Base-by-base conservation (phyloP, 371 early-diverging fungal genomes). In the Globomyces sp. region DNA sequence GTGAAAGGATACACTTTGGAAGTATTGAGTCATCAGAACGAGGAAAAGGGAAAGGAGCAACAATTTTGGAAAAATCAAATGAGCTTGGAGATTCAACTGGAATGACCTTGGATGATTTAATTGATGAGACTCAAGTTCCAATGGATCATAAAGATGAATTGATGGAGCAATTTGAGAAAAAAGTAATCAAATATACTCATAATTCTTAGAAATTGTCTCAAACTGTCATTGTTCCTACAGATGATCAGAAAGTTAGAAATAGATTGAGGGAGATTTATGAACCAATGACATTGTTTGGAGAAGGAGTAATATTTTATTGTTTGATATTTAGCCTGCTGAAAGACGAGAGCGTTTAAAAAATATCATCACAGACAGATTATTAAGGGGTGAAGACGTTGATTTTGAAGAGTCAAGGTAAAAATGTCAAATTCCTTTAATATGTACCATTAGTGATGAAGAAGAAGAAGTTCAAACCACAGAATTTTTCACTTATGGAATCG, bases 231-330 rank as follows among this genome's bases (percentile, higher is more conserved):
- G 92, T 96, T 0, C 98, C 98, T 4, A 98, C 98, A 2, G 92
- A 93, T 59, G 98, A 98, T 75, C 71, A 71, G 8, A 81, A 87
- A 58, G 97, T 98, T 36, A 77, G 91, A 24, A 79, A 78, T 44
- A 76, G 83, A 61, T 81, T 98, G 53, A 81, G 93, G 57, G 89
- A 92, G 45, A 76, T 89, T 46, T 86, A 84, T 1, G 90, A 95
- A 61, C 98, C 98, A 0, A 86, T 90, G 61, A 92, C 92, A 66
- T 77, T 95, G 1, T 97, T 97, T 72, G 96, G 89, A 49, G 98
- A 97, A 86, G 94, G 93, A 47, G 93, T 92, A 89, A 70, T 79
- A 44, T 59, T 60, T 60, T 44, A 43, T 1, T 3, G 8, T 13
- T 41, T 42, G 11, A 50, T 39, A 39, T 10, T 4, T 75, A 92